Base-by-base conservation (phyloP, 176 grass and related monocot species). In the Themeda triandra region DNA sequence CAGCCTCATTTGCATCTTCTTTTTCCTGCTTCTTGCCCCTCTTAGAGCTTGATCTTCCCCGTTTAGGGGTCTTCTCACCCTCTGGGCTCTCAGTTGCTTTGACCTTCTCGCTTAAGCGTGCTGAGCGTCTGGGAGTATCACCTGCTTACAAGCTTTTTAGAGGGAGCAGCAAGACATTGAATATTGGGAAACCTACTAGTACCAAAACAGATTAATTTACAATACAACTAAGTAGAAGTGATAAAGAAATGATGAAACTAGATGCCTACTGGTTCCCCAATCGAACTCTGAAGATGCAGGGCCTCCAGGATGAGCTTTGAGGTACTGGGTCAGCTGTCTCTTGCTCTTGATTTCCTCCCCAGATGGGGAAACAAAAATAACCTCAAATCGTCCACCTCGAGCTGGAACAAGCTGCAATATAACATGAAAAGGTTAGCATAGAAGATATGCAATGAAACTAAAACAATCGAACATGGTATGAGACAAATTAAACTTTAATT, bases 261-360 rank as follows among this genome's bases (percentile, higher is more conserved):
- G 46, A 63, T 87, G 58, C 64, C 29, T 91, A 95, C 95, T 93
- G 56, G 91, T 90, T 85, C 83, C 90, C 92, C 95, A 98, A 78
- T 90, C 87, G 13, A 98, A 98, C 68, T 98, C 92, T 19, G 89
- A 93, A 75, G 87, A 90, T 58, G 92, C 81, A 76, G 91, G 89
- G 54, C 88, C 80, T 42, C 91, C 91, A 66, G 87, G 77, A 69
- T 98, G 82, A 42, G 82, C 76, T 67, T 93, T 95, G 36, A 93
- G 77, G 75, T 95, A 98, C 28, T 92, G 89, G 62, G 77, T 85
- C 58, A 98, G 80, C 29, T 91, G 92, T 69, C 82, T 89, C 80
- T 95, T 98, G 62, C 58, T 95, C 81, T 98, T 98, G 37, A 98
- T 91, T 80, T 98, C 91, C 85, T 98, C 95, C 15, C 87, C 95